Evolutionary conservation across 768 basidiomycete genomes (phyloP).

Genomic region (Porphyrellus cyaneotinctus): DNA sequence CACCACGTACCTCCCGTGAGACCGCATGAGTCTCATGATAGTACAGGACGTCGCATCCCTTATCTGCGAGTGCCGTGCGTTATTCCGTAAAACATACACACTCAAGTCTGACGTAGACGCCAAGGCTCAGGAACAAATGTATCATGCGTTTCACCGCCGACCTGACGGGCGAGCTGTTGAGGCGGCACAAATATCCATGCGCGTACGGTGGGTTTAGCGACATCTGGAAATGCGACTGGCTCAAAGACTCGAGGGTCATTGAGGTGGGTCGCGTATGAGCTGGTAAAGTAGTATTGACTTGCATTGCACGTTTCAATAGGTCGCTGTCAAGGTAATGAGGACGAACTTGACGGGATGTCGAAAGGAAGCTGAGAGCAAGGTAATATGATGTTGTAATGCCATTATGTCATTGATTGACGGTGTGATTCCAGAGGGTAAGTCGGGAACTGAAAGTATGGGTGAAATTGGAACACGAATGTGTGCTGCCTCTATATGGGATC

Average conservation of each 20-base stretch:
- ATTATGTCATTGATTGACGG: neutral
- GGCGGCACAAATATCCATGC: constrained; percentile 18
- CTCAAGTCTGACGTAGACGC: neutral
- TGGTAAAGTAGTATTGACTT: neutral
- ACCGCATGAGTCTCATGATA: neutral
- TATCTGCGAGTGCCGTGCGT: constrained; percentile 3
- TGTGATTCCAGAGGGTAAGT: constrained; percentile 5
- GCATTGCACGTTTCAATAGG: constrained; percentile 11
- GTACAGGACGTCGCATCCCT: neutral
- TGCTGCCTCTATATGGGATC: constrained; percentile 29
- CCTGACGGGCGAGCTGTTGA: constrained; percentile 11
- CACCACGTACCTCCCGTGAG: neutral
- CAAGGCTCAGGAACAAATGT: neutral
- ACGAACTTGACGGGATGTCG: constrained; percentile 11
- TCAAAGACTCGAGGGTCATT: constrained; percentile 13
- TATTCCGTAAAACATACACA: neutral
- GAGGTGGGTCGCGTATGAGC: constrained; percentile 13
- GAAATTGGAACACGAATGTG: constrained; percentile 24
- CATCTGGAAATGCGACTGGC: constrained; percentile 24
- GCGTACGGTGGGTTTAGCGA: constrained; percentile 23
- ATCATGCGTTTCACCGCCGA: constrained; percentile 5
- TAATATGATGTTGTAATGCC: neutral
- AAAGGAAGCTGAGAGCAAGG: constrained; percentile 14
- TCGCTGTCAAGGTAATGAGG: constrained; percentile 27
- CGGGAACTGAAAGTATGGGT: constrained; percentile 25